Conservation (phyloP, 177 flowering plant species). For the Tripterygium wilfordii region DNA sequence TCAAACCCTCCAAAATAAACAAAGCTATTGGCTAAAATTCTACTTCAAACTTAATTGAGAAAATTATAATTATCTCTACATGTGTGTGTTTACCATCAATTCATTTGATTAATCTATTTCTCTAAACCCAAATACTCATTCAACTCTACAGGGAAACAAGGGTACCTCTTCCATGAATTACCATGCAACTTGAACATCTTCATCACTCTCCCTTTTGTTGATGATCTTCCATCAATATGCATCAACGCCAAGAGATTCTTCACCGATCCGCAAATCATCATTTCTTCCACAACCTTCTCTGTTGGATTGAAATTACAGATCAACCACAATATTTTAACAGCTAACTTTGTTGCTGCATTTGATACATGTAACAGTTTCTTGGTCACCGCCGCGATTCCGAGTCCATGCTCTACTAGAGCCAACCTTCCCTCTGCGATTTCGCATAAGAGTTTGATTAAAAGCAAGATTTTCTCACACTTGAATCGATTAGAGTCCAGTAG, state of each 20-base stretch:
- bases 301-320: slow-evolving; percentile 34
- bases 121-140: slow-evolving; percentile 38
- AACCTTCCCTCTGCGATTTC: slow-evolving; percentile 63
- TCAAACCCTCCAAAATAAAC: too few species aligned
- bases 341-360: slow-evolving; percentile 32
- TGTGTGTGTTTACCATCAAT: too few species aligned
- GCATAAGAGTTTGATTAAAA: slow-evolving; percentile 40
- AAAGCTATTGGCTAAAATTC: too few species aligned
- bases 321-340: slow-evolving; percentile 60
- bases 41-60: too few species aligned
- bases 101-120: too few species aligned
- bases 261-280: slow-evolving; percentile 57
- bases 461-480: slow-evolving; percentile 52
- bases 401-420: slow-evolving; percentile 53
- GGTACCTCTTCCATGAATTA: slow-evolving; percentile 42
- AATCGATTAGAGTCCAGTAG: slow-evolving; percentile 45
- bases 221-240: slow-evolving; percentile 34
- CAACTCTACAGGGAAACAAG: slow-evolving; percentile 64
- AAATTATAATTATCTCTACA: too few species aligned
- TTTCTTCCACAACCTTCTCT: slow-evolving; percentile 52
- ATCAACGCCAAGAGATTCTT: slow-evolving; percentile 50
- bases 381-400: slow-evolving; percentile 44
- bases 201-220: slow-evolving; percentile 49
- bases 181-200: slow-evolving; percentile 62
- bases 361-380: slow-evolving; percentile 57